Evolutionary conservation across 306 rosid species (phyloP).

Genomic region (Ochetophila trinervis): DNA sequence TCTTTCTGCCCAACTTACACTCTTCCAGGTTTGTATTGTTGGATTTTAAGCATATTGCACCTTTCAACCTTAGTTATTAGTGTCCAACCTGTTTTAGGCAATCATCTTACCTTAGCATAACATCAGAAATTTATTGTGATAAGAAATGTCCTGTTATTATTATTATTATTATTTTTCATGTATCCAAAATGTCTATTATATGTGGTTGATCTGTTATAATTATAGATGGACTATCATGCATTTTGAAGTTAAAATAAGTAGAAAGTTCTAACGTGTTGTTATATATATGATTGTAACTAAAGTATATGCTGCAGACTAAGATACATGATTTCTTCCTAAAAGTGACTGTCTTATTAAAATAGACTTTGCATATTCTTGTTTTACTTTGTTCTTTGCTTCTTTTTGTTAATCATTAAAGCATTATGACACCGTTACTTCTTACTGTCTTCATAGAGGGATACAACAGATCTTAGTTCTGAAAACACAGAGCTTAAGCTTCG

Average conservation of each 20-base stretch:
- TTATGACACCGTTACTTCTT: slow-evolving; percentile 22
- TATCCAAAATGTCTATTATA: too few species aligned
- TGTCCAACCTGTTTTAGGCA: not conserved
- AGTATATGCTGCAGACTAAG: too few species aligned
- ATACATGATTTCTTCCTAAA: too few species aligned
- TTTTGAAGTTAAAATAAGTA: too few species aligned
- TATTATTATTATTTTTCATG: too few species aligned
- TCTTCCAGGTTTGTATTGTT: slow-evolving; percentile 74
- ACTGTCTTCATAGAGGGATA: slow-evolving; percentile 63
- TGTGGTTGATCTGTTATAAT: too few species aligned
- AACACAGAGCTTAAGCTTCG: slow-evolving; percentile 96
- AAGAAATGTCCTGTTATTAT: not conserved
- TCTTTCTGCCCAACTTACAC: slow-evolving; percentile 92
- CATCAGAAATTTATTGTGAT: not conserved
- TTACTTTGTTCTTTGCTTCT: too few species aligned
- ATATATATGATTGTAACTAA: too few species aligned
- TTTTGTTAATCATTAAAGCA: not conserved
- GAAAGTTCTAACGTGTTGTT: too few species aligned
- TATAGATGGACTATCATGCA: too few species aligned
- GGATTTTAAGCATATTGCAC: slow-evolving; percentile 3
- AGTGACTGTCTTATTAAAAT: too few species aligned
- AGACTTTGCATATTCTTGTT: too few species aligned
- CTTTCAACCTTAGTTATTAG: not conserved
- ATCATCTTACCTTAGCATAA: not conserved
- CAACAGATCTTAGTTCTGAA: slow-evolving; percentile 77